Percentiles rank a stretch among this genome's conserved stretches.
Evolutionary conservation across 768 basidiomycete genomes (phyloP).

Genomic region (Trametes maxima): DNA sequence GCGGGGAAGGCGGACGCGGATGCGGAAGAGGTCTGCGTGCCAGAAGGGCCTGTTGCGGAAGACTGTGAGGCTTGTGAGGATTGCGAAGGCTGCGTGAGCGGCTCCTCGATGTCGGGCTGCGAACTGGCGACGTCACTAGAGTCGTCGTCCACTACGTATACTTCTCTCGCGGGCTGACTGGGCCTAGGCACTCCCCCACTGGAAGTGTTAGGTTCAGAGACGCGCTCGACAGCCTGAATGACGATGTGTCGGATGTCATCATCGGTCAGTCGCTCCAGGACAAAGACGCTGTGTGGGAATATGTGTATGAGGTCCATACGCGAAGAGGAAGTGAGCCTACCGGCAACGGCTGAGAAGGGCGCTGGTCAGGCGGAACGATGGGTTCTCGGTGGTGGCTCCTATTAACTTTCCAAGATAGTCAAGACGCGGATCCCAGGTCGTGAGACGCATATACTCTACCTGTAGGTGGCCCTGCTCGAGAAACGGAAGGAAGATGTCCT

Average conservation of each 20-base stretch:
- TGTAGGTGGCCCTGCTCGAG: conserved; percentile 79
- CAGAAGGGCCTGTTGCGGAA: conserved; percentile 21
- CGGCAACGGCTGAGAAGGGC: conserved; percentile 77
- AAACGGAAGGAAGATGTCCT: conserved; percentile 83
- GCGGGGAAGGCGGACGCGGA: conserved; percentile 26
- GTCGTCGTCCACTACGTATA: conserved; percentile 2
- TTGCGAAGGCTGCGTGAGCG: conserved; percentile 18
- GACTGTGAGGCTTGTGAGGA: conserved; percentile 26
- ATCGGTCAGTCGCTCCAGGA: conserved; percentile 66
- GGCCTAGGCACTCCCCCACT: not conserved
- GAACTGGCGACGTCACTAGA: conserved; percentile 26
- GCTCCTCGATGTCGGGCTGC: conserved; percentile 23
- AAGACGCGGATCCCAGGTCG: not conserved
- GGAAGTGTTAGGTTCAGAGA: conserved; percentile 25
- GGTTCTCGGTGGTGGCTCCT: conserved; percentile 89
- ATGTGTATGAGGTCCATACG: not conserved
- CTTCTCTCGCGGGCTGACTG: not conserved
- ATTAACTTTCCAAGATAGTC: conserved; percentile 48
- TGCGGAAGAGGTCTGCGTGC: conserved; percentile 4
- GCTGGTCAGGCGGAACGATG: conserved; percentile 78
- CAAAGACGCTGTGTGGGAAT: conserved; percentile 60
- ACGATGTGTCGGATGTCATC: conserved; percentile 62
- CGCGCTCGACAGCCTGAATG: conserved; percentile 49
- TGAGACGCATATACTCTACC: conserved; percentile 27
- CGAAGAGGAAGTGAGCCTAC: conserved; percentile 41